These are phyloP conservation scores for Backusella australiensis DNA, from an alignment of 192 early-diverging fungal species.

Conservation along the genomic window DNA sequence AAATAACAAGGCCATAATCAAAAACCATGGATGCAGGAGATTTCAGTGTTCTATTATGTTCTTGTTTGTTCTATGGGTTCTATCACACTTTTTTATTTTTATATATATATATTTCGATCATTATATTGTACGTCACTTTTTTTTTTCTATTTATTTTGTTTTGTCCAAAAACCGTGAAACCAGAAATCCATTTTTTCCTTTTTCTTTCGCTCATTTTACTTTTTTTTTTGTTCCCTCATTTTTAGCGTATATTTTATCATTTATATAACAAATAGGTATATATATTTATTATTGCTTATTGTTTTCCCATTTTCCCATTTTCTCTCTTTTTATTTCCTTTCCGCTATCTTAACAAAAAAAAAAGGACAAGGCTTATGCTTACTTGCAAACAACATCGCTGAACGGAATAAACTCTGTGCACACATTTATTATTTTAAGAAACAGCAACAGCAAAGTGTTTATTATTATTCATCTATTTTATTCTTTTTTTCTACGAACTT, in stretches of 20 bases:
- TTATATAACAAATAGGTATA: not conserved
- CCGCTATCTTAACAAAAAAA: not conserved
- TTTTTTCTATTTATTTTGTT: not conserved
- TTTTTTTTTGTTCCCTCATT: not conserved
- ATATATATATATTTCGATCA: not conserved
- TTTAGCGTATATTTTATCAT: not conserved
- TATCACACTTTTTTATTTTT: not conserved
- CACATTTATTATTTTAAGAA: not conserved
- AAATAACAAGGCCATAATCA: not conserved
- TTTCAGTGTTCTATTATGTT: not conserved
- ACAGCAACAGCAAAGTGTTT: not conserved
- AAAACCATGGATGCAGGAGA: conserved; percentile 1
- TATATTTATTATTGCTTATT: not conserved
- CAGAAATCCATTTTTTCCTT: not conserved
- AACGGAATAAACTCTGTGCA: not conserved
- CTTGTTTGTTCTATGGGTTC: not conserved
- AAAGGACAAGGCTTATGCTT: not conserved
- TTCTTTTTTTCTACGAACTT: not conserved
- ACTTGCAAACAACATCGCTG: not conserved
- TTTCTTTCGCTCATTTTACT: not conserved
- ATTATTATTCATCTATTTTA: not conserved
- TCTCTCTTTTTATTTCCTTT: not conserved
- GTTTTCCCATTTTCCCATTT: not conserved
- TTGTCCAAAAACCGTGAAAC: not conserved
- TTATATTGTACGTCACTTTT: not conserved